Conservation (phyloP, 306 rosid species). For the Pyrus pyrifolia region DNA sequence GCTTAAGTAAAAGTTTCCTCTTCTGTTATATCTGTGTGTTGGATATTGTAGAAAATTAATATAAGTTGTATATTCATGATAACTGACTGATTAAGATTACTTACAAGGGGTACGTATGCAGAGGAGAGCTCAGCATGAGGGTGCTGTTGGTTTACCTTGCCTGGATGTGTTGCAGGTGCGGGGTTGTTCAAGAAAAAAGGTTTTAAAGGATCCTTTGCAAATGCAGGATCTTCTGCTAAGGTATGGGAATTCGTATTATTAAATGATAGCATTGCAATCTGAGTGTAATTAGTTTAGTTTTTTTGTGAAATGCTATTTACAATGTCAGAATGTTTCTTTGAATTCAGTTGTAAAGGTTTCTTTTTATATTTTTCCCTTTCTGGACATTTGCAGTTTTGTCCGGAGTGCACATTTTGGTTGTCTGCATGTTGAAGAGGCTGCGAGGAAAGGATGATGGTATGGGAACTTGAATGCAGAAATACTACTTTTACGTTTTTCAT, state of each 20-base stretch:
- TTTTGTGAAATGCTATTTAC: not conserved
- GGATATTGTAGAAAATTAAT: no score
- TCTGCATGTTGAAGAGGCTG: no score
- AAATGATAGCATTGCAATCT: not conserved
- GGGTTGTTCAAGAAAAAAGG: slow-evolving; percentile 87
- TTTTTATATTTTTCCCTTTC: not conserved
- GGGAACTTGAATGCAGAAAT: no score
- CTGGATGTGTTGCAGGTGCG: slow-evolving; percentile 51
- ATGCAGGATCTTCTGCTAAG: slow-evolving; percentile 87
- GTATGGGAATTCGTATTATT: slow-evolving; percentile 22
- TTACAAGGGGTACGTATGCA: no score
- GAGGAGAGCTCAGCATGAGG: no score
- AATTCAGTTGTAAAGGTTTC: not conserved
- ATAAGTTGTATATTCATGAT: no score
- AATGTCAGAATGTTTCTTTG: not conserved
- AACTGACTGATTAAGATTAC: no score
- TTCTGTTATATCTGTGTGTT: no score
- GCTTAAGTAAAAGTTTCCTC: no score
- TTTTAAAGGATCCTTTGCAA: slow-evolving; percentile 80
- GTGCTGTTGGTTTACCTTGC: not conserved
- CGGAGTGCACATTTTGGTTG: slow-evolving; percentile 38
- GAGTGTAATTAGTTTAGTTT: not conserved
- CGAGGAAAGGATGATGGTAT: no score
- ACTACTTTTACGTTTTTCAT: no score
- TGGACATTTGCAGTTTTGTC: slow-evolving; percentile 96